Evolutionary conservation across 176 grass and related monocot species (phyloP), one percentile per base, ranked within the genome.

Genomic region (Musa beccarii): DNA sequence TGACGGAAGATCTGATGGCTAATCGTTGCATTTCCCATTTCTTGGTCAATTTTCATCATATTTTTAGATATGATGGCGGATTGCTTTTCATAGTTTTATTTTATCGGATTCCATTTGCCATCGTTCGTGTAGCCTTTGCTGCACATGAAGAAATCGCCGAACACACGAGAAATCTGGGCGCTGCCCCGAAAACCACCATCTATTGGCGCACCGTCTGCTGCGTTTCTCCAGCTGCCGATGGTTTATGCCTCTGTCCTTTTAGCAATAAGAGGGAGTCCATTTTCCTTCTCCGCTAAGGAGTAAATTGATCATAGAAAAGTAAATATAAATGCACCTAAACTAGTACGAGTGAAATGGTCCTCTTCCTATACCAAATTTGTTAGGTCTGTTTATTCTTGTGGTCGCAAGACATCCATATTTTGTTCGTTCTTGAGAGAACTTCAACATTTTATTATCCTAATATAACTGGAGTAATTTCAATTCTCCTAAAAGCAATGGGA

Each of bases 171-270:
- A 11, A 2, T 8, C 51, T n/a, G 43, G 19, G 17, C 6, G 5
- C 29, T 4, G 2, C 12, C 11, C 17, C 51, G 68, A 19, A 15
- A 34, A 43, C 49, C 68, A 20, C 21, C 15, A 70, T 6, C 51
- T 51, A 2, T 9, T 51, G 29, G 14, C 11, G 17, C 51, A 19
- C 43, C 68, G 51, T 51, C 10, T 70, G 68, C 51, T 49, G 68
- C 25, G 34, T 70, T 51, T 51, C 49, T 70, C 26, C 68, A 26
- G 15, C 43, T 69, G 67, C 68, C 6, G 19, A 70, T 70, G 15
- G 24, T 51, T 70, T 43, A 16, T 70, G 11, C 11, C 17, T 70
- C 52, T 70, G 68, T 70, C 14, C 68, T 70, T 70, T 70, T 70
- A 6, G 15, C 19, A n/a, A 19, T 51, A 21, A 20, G 51, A 19